These are phyloP conservation scores for Diaporthe sp. DNA, from an alignment of 2,329 filamentous ascomycete species.

Conservation along the genomic window DNA sequence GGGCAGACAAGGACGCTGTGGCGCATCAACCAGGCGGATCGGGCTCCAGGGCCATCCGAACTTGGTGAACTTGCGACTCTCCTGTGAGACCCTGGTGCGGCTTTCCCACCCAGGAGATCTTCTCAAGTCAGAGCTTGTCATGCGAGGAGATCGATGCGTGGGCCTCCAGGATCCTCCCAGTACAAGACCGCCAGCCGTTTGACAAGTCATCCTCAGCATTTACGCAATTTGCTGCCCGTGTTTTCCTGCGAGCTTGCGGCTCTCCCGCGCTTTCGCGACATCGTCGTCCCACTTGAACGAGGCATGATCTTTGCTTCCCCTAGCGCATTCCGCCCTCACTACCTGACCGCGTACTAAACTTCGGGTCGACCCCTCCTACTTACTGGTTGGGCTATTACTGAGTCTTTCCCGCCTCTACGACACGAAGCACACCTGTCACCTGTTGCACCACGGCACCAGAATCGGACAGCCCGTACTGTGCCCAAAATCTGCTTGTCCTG, in stretches of 20 bases:
- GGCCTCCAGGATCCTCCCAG: slow-evolving; percentile 47
- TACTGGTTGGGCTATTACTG: slow-evolving; percentile 22
- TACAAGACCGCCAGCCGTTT: slow-evolving; percentile 42
- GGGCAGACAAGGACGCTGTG: slow-evolving; percentile 39
- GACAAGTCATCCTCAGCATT: slow-evolving; percentile 43
- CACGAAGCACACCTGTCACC: slow-evolving; percentile 38
- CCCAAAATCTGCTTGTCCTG: slow-evolving; percentile 36
- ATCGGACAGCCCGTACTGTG: slow-evolving; percentile 36
- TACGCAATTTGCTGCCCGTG: slow-evolving; percentile 43
- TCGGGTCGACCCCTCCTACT: slow-evolving; percentile 36
- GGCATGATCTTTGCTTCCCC: slow-evolving; percentile 38
- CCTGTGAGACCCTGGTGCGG: slow-evolving; percentile 57
- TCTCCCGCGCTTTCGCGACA: slow-evolving; percentile 42
- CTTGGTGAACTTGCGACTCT: slow-evolving; percentile 41
- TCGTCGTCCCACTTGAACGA: slow-evolving; percentile 41
- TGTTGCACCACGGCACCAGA: slow-evolving; percentile 37
- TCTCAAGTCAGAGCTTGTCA: slow-evolving; percentile 41
- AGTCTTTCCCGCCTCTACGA: slow-evolving; percentile 39
- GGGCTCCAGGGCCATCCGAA: slow-evolving; percentile 37
- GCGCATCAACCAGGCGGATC: slow-evolving; percentile 38
- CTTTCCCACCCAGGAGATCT: slow-evolving; percentile 51
- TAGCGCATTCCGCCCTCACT: slow-evolving; percentile 39
- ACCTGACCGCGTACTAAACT: slow-evolving; percentile 38
- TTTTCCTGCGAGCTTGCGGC: slow-evolving; percentile 44
- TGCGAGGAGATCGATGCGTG: slow-evolving; percentile 42